Evolutionary conservation across 2,329 filamentous ascomycete genomes (phyloP), one percentile per base, ranked within the genome.

Genomic region (Sordariomycetes sp.): DNA sequence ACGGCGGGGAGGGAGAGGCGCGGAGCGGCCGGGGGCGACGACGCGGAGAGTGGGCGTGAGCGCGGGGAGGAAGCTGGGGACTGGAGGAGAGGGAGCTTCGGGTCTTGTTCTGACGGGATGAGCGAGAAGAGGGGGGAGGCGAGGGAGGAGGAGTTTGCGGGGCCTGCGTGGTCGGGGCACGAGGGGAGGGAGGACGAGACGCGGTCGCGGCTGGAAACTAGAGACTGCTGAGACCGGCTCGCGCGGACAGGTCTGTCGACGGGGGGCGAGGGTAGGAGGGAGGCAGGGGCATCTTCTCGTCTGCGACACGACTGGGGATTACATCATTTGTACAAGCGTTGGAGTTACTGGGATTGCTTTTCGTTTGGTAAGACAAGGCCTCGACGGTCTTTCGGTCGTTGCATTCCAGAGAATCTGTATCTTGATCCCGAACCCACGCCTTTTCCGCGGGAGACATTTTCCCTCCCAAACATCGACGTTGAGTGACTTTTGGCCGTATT

Each of bases 1-100:
- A 63, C 63, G 0, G 60, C 60, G 14, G 61, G 46, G 46, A 55
- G 61, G n/a, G 46, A 51, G 22, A 50, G 6, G 12, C 24, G 22
- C 16, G 12, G 35, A 10, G 12, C 20, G n/a, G 20, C 20, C 20
- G 11, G 20, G 54, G 46, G 34, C 3, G 16, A 43, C 3, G 16
- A 43, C 7, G 54, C 24, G 14, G 37, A 35, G 34, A 28, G 14
- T 1, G 18, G 35, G 7, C 25, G n/a, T 16, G 14, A 35, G 53
- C 2, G 32, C 8, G 28, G 28, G 4, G 28, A 32, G n/a, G 11
- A n/a, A 16, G 37, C 18, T n/a, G 22, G 32, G 57, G 58, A 55
- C 35, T 50, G 61, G 55, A 59, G 53, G 53, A 61, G 25, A 6
- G 54, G 12, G 54, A 62, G 51, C 22, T 50, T 35, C 40, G 48